Conservation (phyloP, 192 early-diverging fungal species). For the Helicostylum pulchrum region DNA sequence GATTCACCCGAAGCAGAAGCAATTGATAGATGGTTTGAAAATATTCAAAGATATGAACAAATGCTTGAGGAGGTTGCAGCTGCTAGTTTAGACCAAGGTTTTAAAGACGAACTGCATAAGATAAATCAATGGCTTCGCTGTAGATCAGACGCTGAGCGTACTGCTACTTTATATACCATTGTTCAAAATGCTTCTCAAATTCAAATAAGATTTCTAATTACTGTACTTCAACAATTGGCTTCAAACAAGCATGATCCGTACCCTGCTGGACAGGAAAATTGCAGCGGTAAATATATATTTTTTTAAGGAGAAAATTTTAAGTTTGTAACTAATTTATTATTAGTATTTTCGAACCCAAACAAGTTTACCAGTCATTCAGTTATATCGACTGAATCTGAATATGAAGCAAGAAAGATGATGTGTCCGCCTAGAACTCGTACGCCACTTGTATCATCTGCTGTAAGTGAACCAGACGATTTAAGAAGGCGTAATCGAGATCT, state of each 20-base stretch:
- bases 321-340: neutral
- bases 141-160: conserved; percentile 85
- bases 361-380: conserved; percentile 18
- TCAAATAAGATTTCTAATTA: conserved; percentile 93
- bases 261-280: conserved; percentile 49
- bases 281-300: neutral
- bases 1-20: conserved; percentile 47
- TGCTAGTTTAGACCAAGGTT: conserved; percentile 75
- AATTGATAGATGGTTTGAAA: conserved; percentile 90
- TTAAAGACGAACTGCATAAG: conserved; percentile 86
- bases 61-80: conserved; percentile 89
- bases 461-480: conserved; percentile 36
- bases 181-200: conserved; percentile 87
- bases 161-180: conserved; percentile 88
- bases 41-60: conserved; percentile 86
- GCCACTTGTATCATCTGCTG: conserved; percentile 11
- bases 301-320: neutral
- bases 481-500: conserved; percentile 25
- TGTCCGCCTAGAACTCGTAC: neutral
- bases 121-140: conserved; percentile 96
- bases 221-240: conserved; percentile 81
- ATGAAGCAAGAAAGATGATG: conserved; percentile 20
- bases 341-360: neutral
- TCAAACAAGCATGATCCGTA: too few species aligned
- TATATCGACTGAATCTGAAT: conserved; percentile 26